phyloP scores from a whole-genome alignment of 495 filamentous ascomycete species.

The Chaetomidium leptoderma region DNA sequence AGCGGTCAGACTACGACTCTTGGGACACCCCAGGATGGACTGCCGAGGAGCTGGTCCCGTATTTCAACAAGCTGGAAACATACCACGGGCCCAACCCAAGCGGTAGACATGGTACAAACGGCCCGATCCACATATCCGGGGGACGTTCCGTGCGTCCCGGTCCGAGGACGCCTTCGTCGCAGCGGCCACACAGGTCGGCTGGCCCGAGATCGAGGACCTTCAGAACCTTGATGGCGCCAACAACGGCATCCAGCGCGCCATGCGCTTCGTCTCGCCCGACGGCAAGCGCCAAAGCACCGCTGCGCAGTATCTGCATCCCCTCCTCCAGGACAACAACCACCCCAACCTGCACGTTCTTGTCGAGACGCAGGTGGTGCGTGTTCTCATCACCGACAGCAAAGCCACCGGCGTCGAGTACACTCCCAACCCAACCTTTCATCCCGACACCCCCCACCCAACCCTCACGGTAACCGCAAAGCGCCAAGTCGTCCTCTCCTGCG shows the following conservation, averaged over 20 bases:
- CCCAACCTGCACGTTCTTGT: slow-evolving; percentile 50
- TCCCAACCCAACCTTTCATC: slow-evolving; percentile 30
- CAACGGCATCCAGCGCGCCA: slow-evolving; percentile 33
- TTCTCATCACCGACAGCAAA: slow-evolving; percentile 46
- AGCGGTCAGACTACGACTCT: slow-evolving; percentile 46
- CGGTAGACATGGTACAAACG: slow-evolving; percentile 42
- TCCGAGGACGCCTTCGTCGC: slow-evolving; percentile 44
- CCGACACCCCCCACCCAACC: slow-evolving; percentile 8
- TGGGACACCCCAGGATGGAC: slow-evolving; percentile 53
- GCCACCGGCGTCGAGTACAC: slow-evolving; percentile 44
- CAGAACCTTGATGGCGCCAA: slow-evolving; percentile 37
- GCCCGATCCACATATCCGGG: slow-evolving; percentile 47
- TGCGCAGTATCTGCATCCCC: slow-evolving; percentile 43
- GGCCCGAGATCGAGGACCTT: slow-evolving; percentile 39
- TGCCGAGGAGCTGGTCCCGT: slow-evolving; percentile 48
- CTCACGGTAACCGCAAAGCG: slow-evolving; percentile 39
- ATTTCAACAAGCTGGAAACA: slow-evolving; percentile 53
- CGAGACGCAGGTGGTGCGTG: slow-evolving; percentile 45
- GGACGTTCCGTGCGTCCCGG: slow-evolving; percentile 33
- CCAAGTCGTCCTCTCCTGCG: slow-evolving; percentile 56
- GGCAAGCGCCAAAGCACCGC: slow-evolving; percentile 47
- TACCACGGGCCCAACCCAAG: slow-evolving; percentile 37
- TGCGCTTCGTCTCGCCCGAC: slow-evolving; percentile 35
- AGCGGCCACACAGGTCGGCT: slow-evolving; percentile 42
- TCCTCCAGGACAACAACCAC: slow-evolving; percentile 42